Base-by-base conservation (phyloP, 2,329 filamentous ascomycete species). In the Emydomyces testavorans region DNA sequence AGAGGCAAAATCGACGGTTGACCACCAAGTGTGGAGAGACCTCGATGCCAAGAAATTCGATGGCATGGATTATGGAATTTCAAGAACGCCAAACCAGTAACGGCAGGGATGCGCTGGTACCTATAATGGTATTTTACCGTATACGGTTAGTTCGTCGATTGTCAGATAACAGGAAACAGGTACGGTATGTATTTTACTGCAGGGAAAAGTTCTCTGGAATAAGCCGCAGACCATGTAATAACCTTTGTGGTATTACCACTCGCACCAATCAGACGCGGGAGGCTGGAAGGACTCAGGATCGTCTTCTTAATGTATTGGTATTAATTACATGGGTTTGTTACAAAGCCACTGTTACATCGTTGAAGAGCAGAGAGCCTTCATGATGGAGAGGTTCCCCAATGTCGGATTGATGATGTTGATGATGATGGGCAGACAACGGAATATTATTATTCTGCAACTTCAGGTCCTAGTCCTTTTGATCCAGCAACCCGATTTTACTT, bases 51-150 rank as follows among this genome's bases (percentile, higher is more conserved):
- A 48, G 46, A n/a, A 5, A 23, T 48, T 48, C 46, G 38, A 48
- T 42, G 31, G 37, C 37, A 48, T 35, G 46, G 46, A 48, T 48
- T 48, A 42, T 48, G 46, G 46, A 48, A 48, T 37, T n/a, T 15
- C 36, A 37, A 48, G 26, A 36, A 40, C 23, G 15, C 45, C 43
- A 23, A 13, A 15, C 43, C 26, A 18, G 39, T 32, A 41, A 41
- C 20, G 38, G 28, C 38, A 40, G 24, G 38, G 38, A 40, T 40
- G 6, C 24, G 6, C 37, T 16, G 10, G 37, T 39, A 21, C 37
- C 2, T n/a, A n/a, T n/a, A n/a, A 21, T 40, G 38, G 38, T 40
- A 40, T 40, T 40, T 11, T 40, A n/a, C n/a, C n/a, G n/a, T n/a
- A n/a, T 40, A 40, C 38, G n/a, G 8, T 20, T 40, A 29, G 23